Evolutionary conservation across 2,329 filamentous ascomycete species (phyloP).

Genomic region (Ustulina deusta): DNA sequence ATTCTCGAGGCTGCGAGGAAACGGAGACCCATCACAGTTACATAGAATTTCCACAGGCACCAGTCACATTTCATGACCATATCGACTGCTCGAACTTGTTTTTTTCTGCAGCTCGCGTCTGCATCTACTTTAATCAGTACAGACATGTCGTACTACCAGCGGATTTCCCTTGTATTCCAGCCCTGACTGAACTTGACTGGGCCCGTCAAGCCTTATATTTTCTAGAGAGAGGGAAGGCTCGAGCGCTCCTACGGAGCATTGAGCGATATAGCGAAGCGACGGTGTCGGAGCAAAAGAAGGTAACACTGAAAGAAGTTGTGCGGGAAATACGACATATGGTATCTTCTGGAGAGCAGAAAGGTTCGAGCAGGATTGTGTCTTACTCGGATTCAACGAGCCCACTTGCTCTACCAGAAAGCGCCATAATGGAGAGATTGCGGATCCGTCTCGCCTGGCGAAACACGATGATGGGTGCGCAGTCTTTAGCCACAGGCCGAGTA

Average conservation of each 20-base stretch:
- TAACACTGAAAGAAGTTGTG: constrained; percentile 33
- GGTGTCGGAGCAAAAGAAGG: constrained; percentile 5
- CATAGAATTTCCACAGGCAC: constrained; percentile 28
- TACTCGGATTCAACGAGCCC: neutral
- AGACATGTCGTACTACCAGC: constrained; percentile 8
- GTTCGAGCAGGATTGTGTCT: constrained; percentile 1
- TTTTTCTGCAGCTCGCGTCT: constrained; percentile 33
- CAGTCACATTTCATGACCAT: constrained; percentile 35
- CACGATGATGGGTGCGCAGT: constrained; percentile 27
- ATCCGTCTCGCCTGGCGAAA: constrained; percentile 31
- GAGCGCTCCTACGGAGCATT: constrained; percentile 31
- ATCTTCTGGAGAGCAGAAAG: constrained; percentile 26
- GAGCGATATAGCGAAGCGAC: constrained; percentile 32
- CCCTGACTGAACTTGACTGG: constrained; percentile 31
- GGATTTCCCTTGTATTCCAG: constrained; percentile 24
- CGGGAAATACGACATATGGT: constrained; percentile 24
- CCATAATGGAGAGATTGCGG: constrained; percentile 33
- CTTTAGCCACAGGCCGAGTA: constrained; percentile 24
- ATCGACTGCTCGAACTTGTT: constrained; percentile 35
- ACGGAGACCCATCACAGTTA: constrained; percentile 31
- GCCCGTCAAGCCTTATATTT: constrained; percentile 30
- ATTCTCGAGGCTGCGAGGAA: constrained; percentile 30
- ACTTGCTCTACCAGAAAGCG: constrained; percentile 14
- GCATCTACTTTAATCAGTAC: constrained; percentile 27
- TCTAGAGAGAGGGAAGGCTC: constrained; percentile 32